Evolutionary conservation across 164 flowering plant genomes (phyloP), one percentile per base, ranked within the genome.

Genomic region (Cinnamomum micranthum): DNA sequence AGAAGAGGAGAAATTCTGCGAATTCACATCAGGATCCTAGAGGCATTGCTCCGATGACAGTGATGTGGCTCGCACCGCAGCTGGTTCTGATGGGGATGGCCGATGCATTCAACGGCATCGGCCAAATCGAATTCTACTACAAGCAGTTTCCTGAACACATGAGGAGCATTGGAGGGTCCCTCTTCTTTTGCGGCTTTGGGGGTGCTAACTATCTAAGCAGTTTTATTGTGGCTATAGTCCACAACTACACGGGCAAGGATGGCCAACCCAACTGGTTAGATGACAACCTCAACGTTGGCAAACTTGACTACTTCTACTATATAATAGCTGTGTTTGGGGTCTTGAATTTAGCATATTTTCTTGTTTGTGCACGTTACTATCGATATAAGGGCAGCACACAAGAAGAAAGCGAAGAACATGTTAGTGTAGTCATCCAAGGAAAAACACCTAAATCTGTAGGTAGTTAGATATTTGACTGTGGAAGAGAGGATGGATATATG

Each of bases 111-210:
- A 90, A 81, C 28, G 69, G 81, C 2, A 83, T 94, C 4, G 98
- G 90, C 2, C 94, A 85, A 70, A 86, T 91, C 0, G 97, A 94
- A 77, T 89, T 92, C 59, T 91, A 82, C 82, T 86, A 94, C 85
- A 84, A 81, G 72, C 85, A 94, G 78, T 88, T 91, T 55, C 98
- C 97, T 0, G 98, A 94, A 55, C 83, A 87, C 74, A 88, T 92
- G 96, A 79, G 79, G 33, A 94, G 92, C 72, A 60, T 89, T 11
- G 92, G 86, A 0, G 91, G 87, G 58, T 79, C 98, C 1, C 73
- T 94, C 1, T 74, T 89, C 27, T 85, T 76, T 14, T 79, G 81
- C 14, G 82, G 89, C 6, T 41, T 82, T n/a, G 94, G 85, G 0
- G 85, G 83, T 12, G 83, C 94, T 0, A 91, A 72, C 74, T 92